phyloP scores from a whole-genome alignment of 345 rosid genomes.

The Microthlaspi erraticum region DNA sequence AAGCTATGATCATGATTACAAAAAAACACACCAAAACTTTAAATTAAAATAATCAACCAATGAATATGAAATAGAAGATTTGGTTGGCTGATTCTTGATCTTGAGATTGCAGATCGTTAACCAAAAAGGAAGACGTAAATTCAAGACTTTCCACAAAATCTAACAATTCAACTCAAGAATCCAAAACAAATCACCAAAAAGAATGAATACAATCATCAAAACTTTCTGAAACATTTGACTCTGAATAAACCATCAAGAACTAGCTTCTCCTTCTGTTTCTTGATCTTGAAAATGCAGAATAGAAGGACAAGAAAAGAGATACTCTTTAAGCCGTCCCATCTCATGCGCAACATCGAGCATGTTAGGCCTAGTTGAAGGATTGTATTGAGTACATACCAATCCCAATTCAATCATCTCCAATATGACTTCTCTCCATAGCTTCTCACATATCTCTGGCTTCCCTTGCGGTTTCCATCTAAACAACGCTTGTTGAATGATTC shows the following conservation, averaged over 20 bases:
- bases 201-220: slow-evolving; percentile 34
- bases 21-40: slow-evolving; percentile 20
- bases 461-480: slow-evolving; percentile 47
- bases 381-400: slow-evolving; percentile 73
- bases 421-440: slow-evolving; percentile 62
- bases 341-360: slow-evolving; percentile 82
- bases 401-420: slow-evolving; percentile 85
- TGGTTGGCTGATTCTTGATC: slow-evolving; percentile 33
- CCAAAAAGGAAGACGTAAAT: slow-evolving; percentile 7
- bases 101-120: slow-evolving; percentile 9
- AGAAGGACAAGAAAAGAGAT: slow-evolving; percentile 54
- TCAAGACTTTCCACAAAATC: slow-evolving; percentile 21
- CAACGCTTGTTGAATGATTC: slow-evolving; percentile 64
- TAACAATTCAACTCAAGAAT: slow-evolving; percentile 20
- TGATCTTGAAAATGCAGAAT: slow-evolving; percentile 24
- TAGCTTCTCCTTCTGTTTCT: slow-evolving; percentile 33
- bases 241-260: slow-evolving; percentile 27
- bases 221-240: slow-evolving; percentile 16
- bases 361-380: slow-evolving; percentile 78
- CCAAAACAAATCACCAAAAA: slow-evolving; percentile 18
- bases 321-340: slow-evolving; percentile 76
- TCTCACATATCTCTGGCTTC: slow-evolving; percentile 44
- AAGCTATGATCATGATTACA: slow-evolving; percentile 38
- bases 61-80: slow-evolving; percentile 32
- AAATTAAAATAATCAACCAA: slow-evolving; percentile 19